Base-by-base conservation (phyloP, 2,329 filamentous ascomycete species). In the Aspergillus eucalypticola region DNA sequence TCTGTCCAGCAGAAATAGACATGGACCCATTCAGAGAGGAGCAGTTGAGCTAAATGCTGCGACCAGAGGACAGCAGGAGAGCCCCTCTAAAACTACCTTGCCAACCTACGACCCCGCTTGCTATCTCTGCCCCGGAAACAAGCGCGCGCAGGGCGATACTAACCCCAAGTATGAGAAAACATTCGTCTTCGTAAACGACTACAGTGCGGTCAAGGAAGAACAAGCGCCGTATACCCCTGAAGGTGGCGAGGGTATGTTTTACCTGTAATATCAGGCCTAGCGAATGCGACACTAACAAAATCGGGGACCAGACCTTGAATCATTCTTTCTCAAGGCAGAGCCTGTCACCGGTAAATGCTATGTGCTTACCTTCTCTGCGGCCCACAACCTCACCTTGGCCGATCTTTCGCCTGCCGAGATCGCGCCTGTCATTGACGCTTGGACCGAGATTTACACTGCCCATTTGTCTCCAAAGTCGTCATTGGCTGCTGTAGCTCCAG, bases 141-240 rank as follows among this genome's bases (percentile, higher is more conserved):
- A 89, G 66, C 89, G 95, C 59, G 95, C 95, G 3, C 88, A 92
- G 69, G 95, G 95, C 58, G 92, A 95, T 71, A 75, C 77, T 61
- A 99, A 99, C 71, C 94, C 95, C 1, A 82, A 90, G 56, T 99
- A 98, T 73, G 84, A 90, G 55, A 86, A 86, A 70, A 96, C 92
- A 0, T 98, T 96, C 74, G 89, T 94, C 41, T 99, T 99, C 72
- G 90, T 98, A 67, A 99, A 99, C 71, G 95, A 99, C 76, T 99
- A 95, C 78, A 96, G 92, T 71, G 95, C 95, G 2, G 94, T 99
- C 54, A 97, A 96, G 79, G 93, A 97, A 78, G 84, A 90, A 64
- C 95, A 99, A 76, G 88, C 89, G 29, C 88, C 91, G 51, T 99
- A 98, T 76, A 77, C 80, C 19, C 79, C 79, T 13, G 75, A 80